Percentiles rank a stretch among this genome's conserved stretches.
Conservation (phyloP, 192 early-diverging fungal genomes). For the Coemansia sp. region DNA sequence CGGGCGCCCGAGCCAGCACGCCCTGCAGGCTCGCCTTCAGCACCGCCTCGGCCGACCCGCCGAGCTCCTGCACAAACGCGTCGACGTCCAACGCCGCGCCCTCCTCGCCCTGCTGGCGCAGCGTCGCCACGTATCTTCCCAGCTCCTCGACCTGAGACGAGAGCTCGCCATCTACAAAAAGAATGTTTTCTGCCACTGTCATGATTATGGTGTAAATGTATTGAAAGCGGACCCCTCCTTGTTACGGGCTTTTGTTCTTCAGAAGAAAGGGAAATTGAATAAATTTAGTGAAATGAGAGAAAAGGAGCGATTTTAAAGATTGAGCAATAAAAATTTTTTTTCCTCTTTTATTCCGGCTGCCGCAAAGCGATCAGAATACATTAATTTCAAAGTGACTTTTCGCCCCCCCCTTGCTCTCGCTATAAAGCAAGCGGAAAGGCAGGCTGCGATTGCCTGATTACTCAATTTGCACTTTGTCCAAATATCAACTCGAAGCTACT, state of each 20-base stretch:
- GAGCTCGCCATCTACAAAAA: slow-evolving; percentile 52
- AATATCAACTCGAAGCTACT: background rate
- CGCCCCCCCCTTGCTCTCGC: too few species aligned
- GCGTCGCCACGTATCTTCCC: slow-evolving; percentile 58
- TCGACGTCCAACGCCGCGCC: slow-evolving; percentile 3
- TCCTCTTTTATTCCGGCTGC: too few species aligned
- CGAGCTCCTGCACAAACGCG: slow-evolving; percentile 34
- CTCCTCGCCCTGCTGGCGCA: slow-evolving; percentile 8
- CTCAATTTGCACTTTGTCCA: background rate
- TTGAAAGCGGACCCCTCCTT: too few species aligned
- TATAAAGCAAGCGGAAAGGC: too few species aligned
- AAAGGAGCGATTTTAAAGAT: too few species aligned
- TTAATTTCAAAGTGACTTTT: too few species aligned
- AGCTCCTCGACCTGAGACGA: slow-evolving; percentile 64
- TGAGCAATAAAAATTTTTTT: too few species aligned
- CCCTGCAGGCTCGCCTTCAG: slow-evolving; percentile 55
- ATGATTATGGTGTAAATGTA: slow-evolving; percentile 23
- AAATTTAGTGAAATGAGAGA: too few species aligned
- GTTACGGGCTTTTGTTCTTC: too few species aligned
- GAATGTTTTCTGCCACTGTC: slow-evolving; percentile 29
- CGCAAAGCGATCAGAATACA: too few species aligned
- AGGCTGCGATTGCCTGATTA: too few species aligned
- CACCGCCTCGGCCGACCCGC: slow-evolving; percentile 29
- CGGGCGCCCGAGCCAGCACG: slow-evolving; percentile 30
- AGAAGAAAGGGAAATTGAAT: too few species aligned